Percentiles rank a stretch among this genome's conserved stretches.
These are phyloP conservation scores for Castanea sativa DNA, from an alignment of 306 rosid species.

Conservation along the genomic window DNA sequence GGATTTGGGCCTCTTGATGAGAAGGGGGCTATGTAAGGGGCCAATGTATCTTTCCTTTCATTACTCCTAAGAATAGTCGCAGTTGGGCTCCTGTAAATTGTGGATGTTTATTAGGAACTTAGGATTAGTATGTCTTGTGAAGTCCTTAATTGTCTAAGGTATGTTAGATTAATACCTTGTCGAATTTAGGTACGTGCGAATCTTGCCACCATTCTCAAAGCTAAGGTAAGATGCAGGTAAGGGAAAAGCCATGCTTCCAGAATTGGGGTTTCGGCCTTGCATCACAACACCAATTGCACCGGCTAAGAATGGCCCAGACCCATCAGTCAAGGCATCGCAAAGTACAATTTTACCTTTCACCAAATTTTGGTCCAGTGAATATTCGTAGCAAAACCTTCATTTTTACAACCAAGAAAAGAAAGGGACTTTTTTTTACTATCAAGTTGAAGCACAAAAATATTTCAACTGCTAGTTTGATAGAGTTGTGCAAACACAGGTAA, in stretches of 20 bases:
- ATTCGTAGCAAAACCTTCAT: background rate
- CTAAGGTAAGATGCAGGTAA: slow-evolving; percentile 29
- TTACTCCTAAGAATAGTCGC: slow-evolving; percentile 34
- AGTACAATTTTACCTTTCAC: slow-evolving; percentile 41
- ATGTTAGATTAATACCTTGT: slow-evolving; percentile 19
- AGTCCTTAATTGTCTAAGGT: background rate
- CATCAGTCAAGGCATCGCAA: background rate
- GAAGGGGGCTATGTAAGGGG: slow-evolving; percentile 32
- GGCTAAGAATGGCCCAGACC: background rate
- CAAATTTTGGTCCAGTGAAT: slow-evolving; percentile 19
- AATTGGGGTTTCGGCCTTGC: background rate
- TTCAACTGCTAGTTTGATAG: background rate
- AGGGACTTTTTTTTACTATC: no score
- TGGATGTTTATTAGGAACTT: background rate
- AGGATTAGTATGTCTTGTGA: background rate
- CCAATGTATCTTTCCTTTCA: slow-evolving; percentile 8
- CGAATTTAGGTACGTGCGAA: slow-evolving; percentile 2
- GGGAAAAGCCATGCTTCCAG: background rate
- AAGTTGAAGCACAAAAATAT: background rate
- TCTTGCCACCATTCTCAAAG: background rate
- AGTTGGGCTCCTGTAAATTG: slow-evolving; percentile 18
- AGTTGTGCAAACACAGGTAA: background rate
- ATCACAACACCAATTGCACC: slow-evolving; percentile 24
- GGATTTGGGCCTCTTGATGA: slow-evolving; percentile 42
- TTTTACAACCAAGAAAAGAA: background rate